Base-by-base conservation (phyloP, 257 asterid species). In the Lycium barbarum region DNA sequence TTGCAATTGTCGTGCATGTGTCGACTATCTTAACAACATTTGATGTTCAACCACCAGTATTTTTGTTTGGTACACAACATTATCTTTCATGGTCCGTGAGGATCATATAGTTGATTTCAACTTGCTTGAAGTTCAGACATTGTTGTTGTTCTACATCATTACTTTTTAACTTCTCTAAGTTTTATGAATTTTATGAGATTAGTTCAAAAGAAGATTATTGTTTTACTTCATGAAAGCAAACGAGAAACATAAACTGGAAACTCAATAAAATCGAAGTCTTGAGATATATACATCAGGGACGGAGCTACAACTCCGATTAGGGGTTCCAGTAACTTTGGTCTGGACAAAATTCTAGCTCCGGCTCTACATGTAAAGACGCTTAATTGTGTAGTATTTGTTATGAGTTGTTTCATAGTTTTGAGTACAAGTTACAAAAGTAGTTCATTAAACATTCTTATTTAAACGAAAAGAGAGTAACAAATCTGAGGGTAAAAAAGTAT, bases 1-100 rank as follows among this genome's bases (percentile, higher is more conserved):
- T 73, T 88, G 93, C 84, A 6, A 3, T 35, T 90, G 94, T 10
- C 83, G 11, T 7, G 15, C 61, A 1, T 92, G 94, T 83, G 53
- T 53, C 3, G 90, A 90, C 5, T 92, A 63, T 79, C 53, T 84
- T 20, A 49, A 83, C 9, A 83, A 87, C 79, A 51, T 73, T 6
- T 73, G 59, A 33, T 66, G 45, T 33, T 12, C 73, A 1, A 26
- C 18, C 7, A 11, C 43, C 72, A 0, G 72, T 1, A 4, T n/a
- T 0, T 63, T 26, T 63, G 13, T 26, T 22, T 63, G 65, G 15
- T 11, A 63, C 5, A 65, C 18, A 26, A 26, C 1, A 12, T 65
- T 59, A 59, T 15, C 66, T 59, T 11, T 65, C n/a, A 65, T 26
- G 3, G 5, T 14, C 65, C 3, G 2, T 0, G 7, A 22, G 40